phyloP scores from a whole-genome alignment of 495 filamentous ascomycete species.

The Sordaria brevicollis region DNA sequence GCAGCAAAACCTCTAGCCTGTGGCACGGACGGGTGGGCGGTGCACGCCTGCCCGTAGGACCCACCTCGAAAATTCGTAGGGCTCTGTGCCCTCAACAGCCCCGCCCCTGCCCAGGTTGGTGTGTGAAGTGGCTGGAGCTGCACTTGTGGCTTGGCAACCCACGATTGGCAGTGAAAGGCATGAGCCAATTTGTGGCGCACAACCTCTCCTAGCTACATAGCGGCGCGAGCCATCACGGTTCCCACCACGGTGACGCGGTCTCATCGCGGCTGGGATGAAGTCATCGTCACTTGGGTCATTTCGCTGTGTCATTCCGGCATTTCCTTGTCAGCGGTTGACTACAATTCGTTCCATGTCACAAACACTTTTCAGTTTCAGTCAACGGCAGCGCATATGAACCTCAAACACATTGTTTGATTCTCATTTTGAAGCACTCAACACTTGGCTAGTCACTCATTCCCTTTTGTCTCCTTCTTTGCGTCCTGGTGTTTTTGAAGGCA shows the following conservation, averaged over 20 bases:
- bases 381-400: too few species aligned
- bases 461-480: not conserved
- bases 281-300: not conserved
- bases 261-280: not conserved
- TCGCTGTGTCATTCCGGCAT: not conserved
- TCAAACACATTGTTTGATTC: too few species aligned
- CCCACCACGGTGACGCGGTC: not conserved
- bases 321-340: not conserved
- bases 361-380: too few species aligned
- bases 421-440: not conserved
- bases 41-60: conserved; percentile 5
- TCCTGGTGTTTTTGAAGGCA: not conserved
- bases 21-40: conserved; percentile 7
- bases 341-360: too few species aligned
- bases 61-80: conserved; percentile 28
- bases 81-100: conserved; percentile 22
- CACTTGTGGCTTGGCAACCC: not conserved
- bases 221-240: not conserved
- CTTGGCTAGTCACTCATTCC: not conserved
- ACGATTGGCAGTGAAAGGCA: not conserved
- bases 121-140: conserved; percentile 3
- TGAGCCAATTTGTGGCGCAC: not conserved
- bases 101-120: conserved; percentile 10
- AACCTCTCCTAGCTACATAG: not conserved
- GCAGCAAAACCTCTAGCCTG: conserved; percentile 5